These are phyloP conservation scores for Cryptococcus deneoformans DNA, from an alignment of 1,284 basidiomycete species.

Conservation along the genomic window DNA sequence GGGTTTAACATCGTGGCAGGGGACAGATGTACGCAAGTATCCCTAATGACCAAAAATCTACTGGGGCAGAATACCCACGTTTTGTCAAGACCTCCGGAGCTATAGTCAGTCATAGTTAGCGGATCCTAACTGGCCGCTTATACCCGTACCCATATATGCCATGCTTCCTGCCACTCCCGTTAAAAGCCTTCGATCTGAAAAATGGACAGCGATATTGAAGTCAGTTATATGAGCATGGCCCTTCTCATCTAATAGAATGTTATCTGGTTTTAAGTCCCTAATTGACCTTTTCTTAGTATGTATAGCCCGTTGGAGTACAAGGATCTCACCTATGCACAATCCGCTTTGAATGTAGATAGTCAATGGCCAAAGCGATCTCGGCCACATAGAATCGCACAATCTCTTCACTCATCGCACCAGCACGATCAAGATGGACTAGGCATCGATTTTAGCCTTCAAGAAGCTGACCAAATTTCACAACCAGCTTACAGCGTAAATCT, in stretches of 20 bases:
- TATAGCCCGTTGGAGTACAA: neutral
- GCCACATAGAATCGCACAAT: slow-evolving; percentile 86
- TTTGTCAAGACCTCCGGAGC: slow-evolving; percentile 83
- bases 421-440: slow-evolving; percentile 85
- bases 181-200: slow-evolving; percentile 73
- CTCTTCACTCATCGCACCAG: slow-evolving; percentile 70
- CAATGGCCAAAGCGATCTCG: slow-evolving; percentile 78
- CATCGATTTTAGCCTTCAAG: neutral
- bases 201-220: slow-evolving; percentile 98
- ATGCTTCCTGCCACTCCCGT: slow-evolving; percentile 94
- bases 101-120: slow-evolving; percentile 8
- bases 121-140: neutral
- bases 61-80: slow-evolving; percentile 73
- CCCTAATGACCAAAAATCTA: slow-evolving; percentile 97
- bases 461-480: neutral
- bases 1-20: neutral
- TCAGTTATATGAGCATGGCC: slow-evolving; percentile 97
- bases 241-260: slow-evolving; percentile 84
- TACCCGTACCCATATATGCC: slow-evolving; percentile 81
- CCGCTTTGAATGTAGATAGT: slow-evolving; percentile 84
- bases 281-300: neutral
- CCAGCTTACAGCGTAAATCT: slow-evolving; percentile 76
- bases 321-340: slow-evolving; percentile 86
- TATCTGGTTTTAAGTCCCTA: slow-evolving; percentile 95
- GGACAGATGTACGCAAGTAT: slow-evolving; percentile 61